Evolutionary conservation across 768 basidiomycete species (phyloP), one percentile per base, ranked within the genome.

Genomic region (Tricholoma flavovirens): DNA sequence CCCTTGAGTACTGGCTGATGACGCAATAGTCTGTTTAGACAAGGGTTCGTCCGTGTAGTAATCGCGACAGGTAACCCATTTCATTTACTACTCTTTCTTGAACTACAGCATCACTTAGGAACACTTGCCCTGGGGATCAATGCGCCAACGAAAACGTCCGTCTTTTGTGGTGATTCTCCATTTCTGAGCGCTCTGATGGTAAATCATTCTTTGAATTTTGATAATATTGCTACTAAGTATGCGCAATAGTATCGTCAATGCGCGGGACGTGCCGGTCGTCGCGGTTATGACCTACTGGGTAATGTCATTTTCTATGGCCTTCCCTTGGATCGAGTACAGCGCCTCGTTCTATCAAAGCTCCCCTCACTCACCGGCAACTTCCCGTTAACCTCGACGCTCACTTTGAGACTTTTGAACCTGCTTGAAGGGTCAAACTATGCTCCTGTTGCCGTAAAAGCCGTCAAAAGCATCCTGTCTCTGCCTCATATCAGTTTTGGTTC

Each of bases 91-190:
- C 9, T 60, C 49, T 6, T 17, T 4, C 50, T 17, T 50, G 30
- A 15, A 24, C 53, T 22, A 19, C 24, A 56, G 53, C 8, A 4
- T 61, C 12, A 8, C 14, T 17, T 51, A 83, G 83, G 82, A 1
- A 88, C 86, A 5, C 72, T 88, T 54, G 87, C 87, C 1, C 72
- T 89, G 12, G 88, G 87, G 56, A 89, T 89, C 62, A 89, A 89
- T 62, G 86, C 86, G 0, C 87, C 87, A 0, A 77, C 84, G 0
- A 86, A 80, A 61, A 84, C 87, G 0, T 75, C 81, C 1, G 75
- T 84, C 5, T 88, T 88, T 61, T 80, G 77, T 53, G 82, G 80
- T 0, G 84, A 86, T 65, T 85, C 84, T 0, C 80, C 81, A 1
- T 83, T 56, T 64, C 61, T 86, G 33, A 84, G 83, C 1, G 81